Conservation (phyloP, 2,329 filamentous ascomycete genomes). For the Cladosporium cucumerinum region DNA sequence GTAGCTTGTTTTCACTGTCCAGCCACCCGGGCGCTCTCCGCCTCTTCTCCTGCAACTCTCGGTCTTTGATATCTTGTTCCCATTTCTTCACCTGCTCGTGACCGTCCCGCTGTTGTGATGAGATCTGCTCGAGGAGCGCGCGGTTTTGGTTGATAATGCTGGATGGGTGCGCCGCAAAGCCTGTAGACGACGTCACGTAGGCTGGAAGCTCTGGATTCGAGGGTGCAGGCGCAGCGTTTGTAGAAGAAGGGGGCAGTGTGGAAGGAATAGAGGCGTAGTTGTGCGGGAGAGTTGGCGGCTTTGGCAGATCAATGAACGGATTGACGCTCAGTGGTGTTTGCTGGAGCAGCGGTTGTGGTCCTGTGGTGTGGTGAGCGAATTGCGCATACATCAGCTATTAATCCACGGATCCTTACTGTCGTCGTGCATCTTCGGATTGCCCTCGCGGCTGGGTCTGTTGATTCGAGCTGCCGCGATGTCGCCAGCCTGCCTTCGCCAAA, state of each 20-base stretch:
- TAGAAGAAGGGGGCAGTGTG: slow-evolving; percentile 71
- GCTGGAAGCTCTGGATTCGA: slow-evolving; percentile 46
- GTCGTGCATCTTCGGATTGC: slow-evolving; percentile 29
- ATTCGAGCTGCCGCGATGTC: not conserved
- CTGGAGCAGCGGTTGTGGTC: slow-evolving; percentile 78
- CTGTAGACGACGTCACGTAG: slow-evolving; percentile 75
- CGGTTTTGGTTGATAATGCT: slow-evolving; percentile 80
- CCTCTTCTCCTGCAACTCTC: slow-evolving; percentile 75
- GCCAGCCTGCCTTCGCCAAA: not conserved
- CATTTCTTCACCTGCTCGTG: slow-evolving; percentile 65
- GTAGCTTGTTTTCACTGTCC: slow-evolving; percentile 66
- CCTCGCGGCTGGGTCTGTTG: not conserved
- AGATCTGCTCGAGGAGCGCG: slow-evolving; percentile 72
- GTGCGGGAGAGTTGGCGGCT: slow-evolving; percentile 87
- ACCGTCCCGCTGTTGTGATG: slow-evolving; percentile 65
- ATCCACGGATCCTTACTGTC: slow-evolving; percentile 25
- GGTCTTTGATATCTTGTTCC: slow-evolving; percentile 61
- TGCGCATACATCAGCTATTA: not conserved
- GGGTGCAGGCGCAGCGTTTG: slow-evolving; percentile 44
- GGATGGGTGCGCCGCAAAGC: slow-evolving; percentile 77
- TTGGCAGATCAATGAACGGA: slow-evolving; percentile 86
- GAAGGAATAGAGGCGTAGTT: slow-evolving; percentile 90
- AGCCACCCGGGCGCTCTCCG: slow-evolving; percentile 77
- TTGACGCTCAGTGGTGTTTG: slow-evolving; percentile 93
- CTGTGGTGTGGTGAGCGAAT: slow-evolving; percentile 27